A percentile compares a stretch with the other conserved stretches of the same genome.
Conservation (phyloP, 345 rosid genomes). For the Syzygium aqueum region DNA sequence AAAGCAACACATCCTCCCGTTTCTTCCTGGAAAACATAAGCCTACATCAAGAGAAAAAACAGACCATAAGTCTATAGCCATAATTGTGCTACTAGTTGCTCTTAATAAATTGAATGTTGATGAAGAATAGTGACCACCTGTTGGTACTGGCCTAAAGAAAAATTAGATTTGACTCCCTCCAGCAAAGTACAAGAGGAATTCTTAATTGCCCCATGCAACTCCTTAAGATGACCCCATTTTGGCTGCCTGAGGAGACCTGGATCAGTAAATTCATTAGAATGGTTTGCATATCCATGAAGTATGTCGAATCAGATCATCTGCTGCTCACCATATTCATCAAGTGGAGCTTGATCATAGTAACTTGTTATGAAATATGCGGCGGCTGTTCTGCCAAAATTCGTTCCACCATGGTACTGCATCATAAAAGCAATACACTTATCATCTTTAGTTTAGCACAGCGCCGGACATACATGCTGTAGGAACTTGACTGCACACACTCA, state of each 20-base stretch:
- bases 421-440: background rate
- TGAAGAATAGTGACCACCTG: slow-evolving; percentile 17
- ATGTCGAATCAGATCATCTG: background rate
- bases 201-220: slow-evolving; percentile 59
- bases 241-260: slow-evolving; percentile 72
- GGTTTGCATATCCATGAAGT: background rate
- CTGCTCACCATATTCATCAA: slow-evolving; percentile 75
- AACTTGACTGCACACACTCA: background rate
- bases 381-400: slow-evolving; percentile 80
- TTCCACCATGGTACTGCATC: slow-evolving; percentile 85
- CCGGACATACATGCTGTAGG: background rate
- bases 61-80: background rate
- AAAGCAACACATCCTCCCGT: slow-evolving; percentile 67
- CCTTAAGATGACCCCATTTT: slow-evolving; percentile 79
- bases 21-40: slow-evolving; percentile 56
- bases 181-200: slow-evolving; percentile 40
- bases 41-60: slow-evolving; percentile 17
- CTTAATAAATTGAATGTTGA: background rate
- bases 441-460: background rate
- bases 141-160: slow-evolving; percentile 60
- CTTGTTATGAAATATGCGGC: slow-evolving; percentile 57
- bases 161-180: slow-evolving; percentile 33
- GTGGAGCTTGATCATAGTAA: slow-evolving; percentile 88
- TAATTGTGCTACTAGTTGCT: background rate
- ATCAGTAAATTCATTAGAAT: background rate